Base-by-base conservation (phyloP, 2,329 filamentous ascomycete species). In the Ophiosphaerella narmari region DNA sequence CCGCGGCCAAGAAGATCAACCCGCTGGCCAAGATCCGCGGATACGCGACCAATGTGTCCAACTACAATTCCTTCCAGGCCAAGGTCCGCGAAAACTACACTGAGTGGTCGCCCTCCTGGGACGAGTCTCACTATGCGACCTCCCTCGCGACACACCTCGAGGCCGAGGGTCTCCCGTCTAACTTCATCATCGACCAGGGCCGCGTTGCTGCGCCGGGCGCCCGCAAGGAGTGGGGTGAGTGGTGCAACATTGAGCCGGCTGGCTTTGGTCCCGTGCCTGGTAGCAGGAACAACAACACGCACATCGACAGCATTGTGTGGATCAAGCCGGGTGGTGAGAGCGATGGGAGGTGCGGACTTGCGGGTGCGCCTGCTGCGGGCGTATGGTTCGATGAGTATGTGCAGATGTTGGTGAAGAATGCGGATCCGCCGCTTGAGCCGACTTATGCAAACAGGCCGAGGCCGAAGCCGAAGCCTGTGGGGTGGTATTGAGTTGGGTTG, bases 301-400 rank as follows among this genome's bases (percentile, higher is more conserved):
- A 57, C n/a, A 54, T 66, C 5, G 65, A 68, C 39, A 64, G 60
- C 26, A 38, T 68, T n/a, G 65, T 68, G 4, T 68, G 65, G 65
- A 63, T 66, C 45, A 68, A 68, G 55, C 65, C 65, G 7, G 65
- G 65, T 42, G 65, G 65, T 18, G 65, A 68, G 53, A 65, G 60
- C 29, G 65, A 68, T 36, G 65, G 65, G 7, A 24, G 35, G 6
- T 68, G 65, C 32, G 65, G 65, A 2, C 56, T 66, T 31, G 49
- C 44, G 31, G 65, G 63, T 26, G 65, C 65, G 8, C 65, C 65
- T 3, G 55, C 47, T 16, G 65, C 65, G 21, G 65, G 65, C 32
- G 60, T 56, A 23, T 68, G 65, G 65, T 66, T 66, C 40, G 63
- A 68, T 24, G 52, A 57, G 45, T 68, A 68, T 47, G 57, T 61